Evolutionary conservation across 768 basidiomycete species (phyloP), one percentile per base, ranked within the genome.

Genomic region (Cubamyces sp.): DNA sequence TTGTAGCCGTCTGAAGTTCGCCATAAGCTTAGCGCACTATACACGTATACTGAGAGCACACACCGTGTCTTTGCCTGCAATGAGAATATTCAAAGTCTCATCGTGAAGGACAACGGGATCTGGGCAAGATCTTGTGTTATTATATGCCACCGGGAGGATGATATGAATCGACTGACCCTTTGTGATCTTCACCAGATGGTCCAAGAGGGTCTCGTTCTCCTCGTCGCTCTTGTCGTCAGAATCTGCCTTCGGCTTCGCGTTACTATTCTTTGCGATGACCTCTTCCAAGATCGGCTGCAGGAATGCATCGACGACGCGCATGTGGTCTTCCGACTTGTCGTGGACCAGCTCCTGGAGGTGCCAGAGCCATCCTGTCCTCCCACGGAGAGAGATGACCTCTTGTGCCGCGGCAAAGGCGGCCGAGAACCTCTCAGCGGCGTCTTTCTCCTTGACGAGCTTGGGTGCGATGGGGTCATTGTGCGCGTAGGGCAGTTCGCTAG

Each of bases 141-240:
- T n/a, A n/a, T n/a, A n/a, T n/a, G n/a, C n/a, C n/a, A n/a, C n/a
- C n/a, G n/a, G n/a, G n/a, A n/a, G n/a, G n/a, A n/a, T n/a, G n/a
- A n/a, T n/a, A n/a, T n/a, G n/a, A n/a, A n/a, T n/a, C n/a, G n/a
- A n/a, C 70, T 16, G 3, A 81, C 81, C 80, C 30, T 70, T 68
- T 0, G 81, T 81, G 30, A 68, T 67, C 21, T 72, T 71, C 5
- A 78, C 69, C 26, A 82, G 67, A 64, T 78, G 70, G 46, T 80
- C 81, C 7, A 83, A 61, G 15, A 82, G 55, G 0, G 81, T 81
- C 40, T 73, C 76, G n/a, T 70, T 69, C 1, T 77, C 78, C 0
- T 46, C 48, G 34, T 34, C 34, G n/a, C n/a, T n/a, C n/a, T n/a
- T n/a, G n/a, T n/a, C n/a, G n/a, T n/a, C n/a, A n/a, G n/a, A n/a